A percentile compares a stretch with the other conserved stretches of the same genome.
These are phyloP conservation scores for Penicillium expansum DNA, from an alignment of 2,329 filamentous ascomycete species.

Conservation along the genomic window DNA sequence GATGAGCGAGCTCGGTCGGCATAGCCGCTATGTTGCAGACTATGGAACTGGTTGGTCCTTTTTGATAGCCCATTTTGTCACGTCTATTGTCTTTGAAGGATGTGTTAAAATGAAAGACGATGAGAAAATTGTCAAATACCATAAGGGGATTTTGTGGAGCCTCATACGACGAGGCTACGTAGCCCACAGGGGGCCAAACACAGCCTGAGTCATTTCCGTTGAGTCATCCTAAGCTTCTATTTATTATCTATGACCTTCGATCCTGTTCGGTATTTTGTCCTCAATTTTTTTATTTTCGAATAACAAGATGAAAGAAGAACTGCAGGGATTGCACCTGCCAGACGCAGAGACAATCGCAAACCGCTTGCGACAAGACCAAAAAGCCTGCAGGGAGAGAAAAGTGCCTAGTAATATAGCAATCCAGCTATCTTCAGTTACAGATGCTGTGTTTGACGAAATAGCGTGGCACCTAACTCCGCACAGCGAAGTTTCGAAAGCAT, in stretches of 20 bases:
- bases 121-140: not conserved
- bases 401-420: constrained; percentile 21
- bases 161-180: not conserved
- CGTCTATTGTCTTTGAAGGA: too few species aligned
- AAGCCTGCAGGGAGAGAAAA: constrained; percentile 29
- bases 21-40: constrained; percentile 8
- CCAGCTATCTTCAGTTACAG: constrained; percentile 14
- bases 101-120: not conserved
- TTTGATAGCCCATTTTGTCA: not conserved
- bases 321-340: not conserved
- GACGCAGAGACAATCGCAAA: constrained; percentile 18
- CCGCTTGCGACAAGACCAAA: constrained; percentile 19
- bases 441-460: constrained; percentile 6
- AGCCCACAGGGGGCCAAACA: not conserved
- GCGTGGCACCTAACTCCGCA: constrained; percentile 17
- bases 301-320: not conserved
- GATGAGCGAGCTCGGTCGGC: constrained; percentile 20
- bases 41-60: not conserved
- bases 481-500: constrained; percentile 1
- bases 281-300: not conserved
- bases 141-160: not conserved
- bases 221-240: not conserved
- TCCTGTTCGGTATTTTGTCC: not conserved
- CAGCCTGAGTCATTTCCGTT: not conserved
- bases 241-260: not conserved